A percentile compares a stretch with the other conserved stretches of the same genome.
Evolutionary conservation across 169 alveolate species (phyloP).

Genomic region (Babesia bovis): DNA sequence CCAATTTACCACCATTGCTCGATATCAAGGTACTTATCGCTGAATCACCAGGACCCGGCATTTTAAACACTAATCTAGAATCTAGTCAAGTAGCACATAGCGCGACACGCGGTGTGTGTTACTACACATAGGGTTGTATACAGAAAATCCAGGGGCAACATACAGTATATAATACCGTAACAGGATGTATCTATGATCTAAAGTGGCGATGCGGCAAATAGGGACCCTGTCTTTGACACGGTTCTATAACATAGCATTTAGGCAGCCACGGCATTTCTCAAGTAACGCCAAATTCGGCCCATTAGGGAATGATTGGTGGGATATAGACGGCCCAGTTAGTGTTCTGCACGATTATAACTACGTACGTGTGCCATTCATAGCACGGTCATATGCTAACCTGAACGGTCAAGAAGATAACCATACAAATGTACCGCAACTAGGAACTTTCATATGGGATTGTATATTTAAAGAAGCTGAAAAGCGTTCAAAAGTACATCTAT

Average conservation of each 20-base stretch:
- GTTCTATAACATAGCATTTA: no score
- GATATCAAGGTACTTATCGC: conserved; percentile 5
- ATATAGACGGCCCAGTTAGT: conserved; percentile 62
- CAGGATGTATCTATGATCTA: background rate
- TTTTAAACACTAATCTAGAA: background rate
- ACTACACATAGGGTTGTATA: conserved; percentile 2
- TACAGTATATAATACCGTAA: background rate
- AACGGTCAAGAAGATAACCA: background rate
- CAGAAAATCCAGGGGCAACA: background rate
- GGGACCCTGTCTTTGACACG: no score
- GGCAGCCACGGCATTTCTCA: no score
- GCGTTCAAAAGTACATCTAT: conserved; percentile 28
- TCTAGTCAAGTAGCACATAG: no score
- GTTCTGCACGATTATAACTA: conserved; percentile 67
- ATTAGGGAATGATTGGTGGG: conserved; percentile 59
- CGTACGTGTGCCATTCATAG: conserved; percentile 65
- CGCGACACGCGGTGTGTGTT: no score
- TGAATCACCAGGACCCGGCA: background rate
- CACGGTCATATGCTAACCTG: conserved; percentile 36
- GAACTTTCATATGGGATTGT: background rate
- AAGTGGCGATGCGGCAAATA: background rate
- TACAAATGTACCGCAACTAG: background rate
- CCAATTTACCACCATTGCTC: conserved; percentile 42
- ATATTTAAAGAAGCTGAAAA: conserved; percentile 24
- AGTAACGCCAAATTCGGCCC: conserved; percentile 32